Conservation (phyloP, 345 rosid species). For the Ceriops zippeliana region DNA sequence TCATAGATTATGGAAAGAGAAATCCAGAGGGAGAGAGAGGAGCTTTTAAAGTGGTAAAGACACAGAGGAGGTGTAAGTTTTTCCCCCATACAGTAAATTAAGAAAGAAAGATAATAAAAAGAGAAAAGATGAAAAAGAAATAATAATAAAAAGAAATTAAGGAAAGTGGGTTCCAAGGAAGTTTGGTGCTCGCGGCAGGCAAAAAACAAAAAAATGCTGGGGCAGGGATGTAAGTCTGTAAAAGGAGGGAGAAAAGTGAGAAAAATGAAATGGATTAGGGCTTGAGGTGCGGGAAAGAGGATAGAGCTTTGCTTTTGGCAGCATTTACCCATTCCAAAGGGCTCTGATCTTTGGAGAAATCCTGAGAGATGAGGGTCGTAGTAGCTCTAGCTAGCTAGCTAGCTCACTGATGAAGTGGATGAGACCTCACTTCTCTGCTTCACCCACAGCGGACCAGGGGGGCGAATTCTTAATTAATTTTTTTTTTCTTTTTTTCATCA, state of each 20-base stretch:
- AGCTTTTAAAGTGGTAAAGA: neutral
- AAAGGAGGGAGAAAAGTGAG: neutral
- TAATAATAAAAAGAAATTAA: slow-evolving; percentile 3
- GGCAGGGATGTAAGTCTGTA: slow-evolving; percentile 27
- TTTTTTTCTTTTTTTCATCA: neutral
- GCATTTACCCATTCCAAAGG: neutral
- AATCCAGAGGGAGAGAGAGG: neutral
- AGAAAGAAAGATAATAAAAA: neutral
- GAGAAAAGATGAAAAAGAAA: neutral
- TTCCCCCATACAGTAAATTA: neutral
- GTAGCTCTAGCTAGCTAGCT: neutral
- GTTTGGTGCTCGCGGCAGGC: slow-evolving; percentile 37
- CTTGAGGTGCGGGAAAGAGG: slow-evolving; percentile 9
- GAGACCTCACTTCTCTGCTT: slow-evolving; percentile 26
- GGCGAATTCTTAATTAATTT: slow-evolving; percentile 18
- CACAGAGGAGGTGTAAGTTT: neutral
- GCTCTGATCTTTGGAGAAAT: neutral
- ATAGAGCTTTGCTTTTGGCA: slow-evolving; percentile 15
- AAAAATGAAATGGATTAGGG: slow-evolving; percentile 27
- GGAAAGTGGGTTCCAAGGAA: neutral
- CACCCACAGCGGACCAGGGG: slow-evolving; percentile 43
- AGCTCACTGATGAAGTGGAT: slow-evolving; percentile 21
- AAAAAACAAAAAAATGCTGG: slow-evolving; percentile 36
- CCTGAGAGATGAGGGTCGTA: neutral
- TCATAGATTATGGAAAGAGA: neutral